Evolutionary conservation across 768 basidiomycete genomes (phyloP), one percentile per base, ranked within the genome.

Genomic region (Suillus tomentosus): DNA sequence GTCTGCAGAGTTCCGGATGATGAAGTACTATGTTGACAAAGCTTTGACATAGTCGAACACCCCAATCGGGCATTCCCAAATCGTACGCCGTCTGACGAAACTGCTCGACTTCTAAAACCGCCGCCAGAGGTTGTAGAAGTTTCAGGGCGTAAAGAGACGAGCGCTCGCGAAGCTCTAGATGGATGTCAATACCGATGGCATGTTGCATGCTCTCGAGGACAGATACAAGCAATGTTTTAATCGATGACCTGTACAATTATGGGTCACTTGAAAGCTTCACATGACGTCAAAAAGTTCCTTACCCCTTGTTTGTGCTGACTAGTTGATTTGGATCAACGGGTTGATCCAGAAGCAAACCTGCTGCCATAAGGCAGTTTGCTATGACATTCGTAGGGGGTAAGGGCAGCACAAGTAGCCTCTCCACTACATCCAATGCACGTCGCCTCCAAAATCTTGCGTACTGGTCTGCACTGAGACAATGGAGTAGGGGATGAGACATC

Each of bases 401-500:
- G 17, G 63, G 60, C 13, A 31, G 22, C 3, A 31, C 37, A 42
- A 64, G 50, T n/a, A 64, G n/a, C 40, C 61, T 40, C 31, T 47
- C n/a, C 22, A 64, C 39, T 27, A 47, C 60, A 39, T 62, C 48
- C 24, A 64, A 48, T 22, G 63, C 63, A 8, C 60, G 48, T 17
- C 54, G 60, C 24, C 60, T 64, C 50, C 47, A 51, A 24, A 56
- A 56, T 31, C 45, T 42, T 39, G 63, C 50, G 27, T 31, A 56
- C 34, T 43, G 34, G 19, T 62, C 19, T 42, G 48, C 45, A 15
- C 37, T 36, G 13, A 64, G 62, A 19, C 61, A 62, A 39, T 64
- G 60, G 31, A 63, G 63, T 19, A 64, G 60, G 3, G 62, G 47
- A 47, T 64, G 63, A 19, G 60, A 62, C 47, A 62, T 62, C 63